A percentile compares a stretch with the other conserved stretches of the same genome.
Conservation (phyloP, 1,284 basidiomycete species). For the Trametes versicolor region DNA sequence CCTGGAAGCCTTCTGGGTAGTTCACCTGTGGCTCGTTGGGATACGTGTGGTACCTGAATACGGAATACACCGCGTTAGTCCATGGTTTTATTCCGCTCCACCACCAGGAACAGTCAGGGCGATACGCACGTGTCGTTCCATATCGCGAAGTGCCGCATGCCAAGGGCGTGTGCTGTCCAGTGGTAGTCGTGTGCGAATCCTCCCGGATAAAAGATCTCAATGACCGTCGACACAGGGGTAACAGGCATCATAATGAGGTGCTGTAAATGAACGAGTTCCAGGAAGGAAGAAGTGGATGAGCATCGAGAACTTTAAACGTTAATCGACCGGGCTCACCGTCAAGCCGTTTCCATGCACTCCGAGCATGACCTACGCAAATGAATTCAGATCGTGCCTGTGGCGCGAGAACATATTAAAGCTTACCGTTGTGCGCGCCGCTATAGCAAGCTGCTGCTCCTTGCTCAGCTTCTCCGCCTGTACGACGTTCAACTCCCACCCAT, state of each 20-base stretch:
- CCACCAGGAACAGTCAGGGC: background rate
- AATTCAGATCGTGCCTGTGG: constrained; percentile 15
- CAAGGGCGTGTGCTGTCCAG: constrained; percentile 75
- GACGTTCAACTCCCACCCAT: constrained; percentile 71
- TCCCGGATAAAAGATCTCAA: constrained; percentile 83
- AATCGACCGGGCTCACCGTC: constrained; percentile 48
- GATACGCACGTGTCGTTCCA: constrained; percentile 77
- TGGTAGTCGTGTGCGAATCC: constrained; percentile 88
- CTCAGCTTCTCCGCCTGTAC: constrained; percentile 72
- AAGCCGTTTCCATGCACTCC: constrained; percentile 87
- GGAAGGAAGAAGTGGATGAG: background rate
- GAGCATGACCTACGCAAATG: constrained; percentile 65
- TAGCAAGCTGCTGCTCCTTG: constrained; percentile 76
- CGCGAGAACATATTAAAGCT: constrained; percentile 14
- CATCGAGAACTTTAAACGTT: constrained; percentile 2
- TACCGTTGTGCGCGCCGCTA: constrained; percentile 72
- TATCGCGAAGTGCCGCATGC: constrained; percentile 79
- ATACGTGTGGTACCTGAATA: constrained; percentile 53
- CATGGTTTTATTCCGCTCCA: no score
- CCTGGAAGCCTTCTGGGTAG: constrained; percentile 85
- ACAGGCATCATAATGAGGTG: constrained; percentile 83
- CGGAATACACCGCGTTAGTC: constrained; percentile 12
- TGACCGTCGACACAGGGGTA: constrained; percentile 71
- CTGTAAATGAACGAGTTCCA: constrained; percentile 20
- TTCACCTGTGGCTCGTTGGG: constrained; percentile 62